Conservation (phyloP, 352 stramenopile genomes). For the Blastocystis sp. region DNA sequence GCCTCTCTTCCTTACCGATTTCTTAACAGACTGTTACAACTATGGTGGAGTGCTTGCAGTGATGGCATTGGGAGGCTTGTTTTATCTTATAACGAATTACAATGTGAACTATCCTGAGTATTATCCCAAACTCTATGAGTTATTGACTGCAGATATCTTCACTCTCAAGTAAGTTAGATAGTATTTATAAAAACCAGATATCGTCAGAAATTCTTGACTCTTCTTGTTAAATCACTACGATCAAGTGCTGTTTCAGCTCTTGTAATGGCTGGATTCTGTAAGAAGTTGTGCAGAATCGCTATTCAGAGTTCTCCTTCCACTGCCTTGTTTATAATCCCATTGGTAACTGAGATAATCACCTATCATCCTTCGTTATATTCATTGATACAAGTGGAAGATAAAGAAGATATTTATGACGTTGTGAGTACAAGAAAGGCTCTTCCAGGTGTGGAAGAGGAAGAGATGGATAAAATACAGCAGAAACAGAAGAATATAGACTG, state of each 20-base stretch:
- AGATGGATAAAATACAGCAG: neutral
- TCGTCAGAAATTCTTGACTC: constrained; percentile 72
- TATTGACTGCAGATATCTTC: constrained; percentile 66
- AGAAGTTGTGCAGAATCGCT: constrained; percentile 66
- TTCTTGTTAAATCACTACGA: constrained; percentile 78
- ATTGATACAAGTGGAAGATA: constrained; percentile 24
- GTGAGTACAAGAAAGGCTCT: constrained; percentile 30
- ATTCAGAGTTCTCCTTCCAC: neutral
- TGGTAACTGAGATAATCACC: constrained; percentile 42
- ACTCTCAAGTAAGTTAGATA: neutral
- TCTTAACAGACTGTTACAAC: constrained; percentile 79
- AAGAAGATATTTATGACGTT: constrained; percentile 24
- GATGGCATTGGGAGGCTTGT: constrained; percentile 77
- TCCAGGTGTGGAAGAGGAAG: constrained; percentile 47
- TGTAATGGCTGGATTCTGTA: constrained; percentile 77
- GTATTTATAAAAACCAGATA: neutral
- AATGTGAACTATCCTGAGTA: constrained; percentile 82
- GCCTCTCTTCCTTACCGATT: constrained; percentile 76
- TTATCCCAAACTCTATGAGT: constrained; percentile 78
- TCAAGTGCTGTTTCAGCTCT: constrained; percentile 78
- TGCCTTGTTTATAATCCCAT: constrained; percentile 39
- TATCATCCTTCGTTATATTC: constrained; percentile 28
- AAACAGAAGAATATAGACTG: neutral
- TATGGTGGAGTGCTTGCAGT: constrained; percentile 75
- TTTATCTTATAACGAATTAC: constrained; percentile 80